These are phyloP conservation scores for Saccharomyces hybrid DNA, from an alignment of 1,139 yeast genomes.

Conservation along the genomic window DNA sequence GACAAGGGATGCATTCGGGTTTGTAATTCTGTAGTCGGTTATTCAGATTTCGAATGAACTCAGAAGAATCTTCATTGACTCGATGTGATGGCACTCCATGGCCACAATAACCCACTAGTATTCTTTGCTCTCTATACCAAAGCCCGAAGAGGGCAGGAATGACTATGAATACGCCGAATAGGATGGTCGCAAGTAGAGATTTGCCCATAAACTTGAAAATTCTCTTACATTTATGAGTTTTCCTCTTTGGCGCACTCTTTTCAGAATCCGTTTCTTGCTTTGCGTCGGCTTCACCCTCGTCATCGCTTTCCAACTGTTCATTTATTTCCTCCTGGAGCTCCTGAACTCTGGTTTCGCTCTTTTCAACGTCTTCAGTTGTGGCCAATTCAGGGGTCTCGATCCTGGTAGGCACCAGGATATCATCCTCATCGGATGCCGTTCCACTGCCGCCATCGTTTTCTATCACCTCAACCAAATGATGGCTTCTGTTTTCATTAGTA, in stretches of 20 bases:
- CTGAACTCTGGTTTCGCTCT: not conserved
- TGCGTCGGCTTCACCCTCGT: not conserved
- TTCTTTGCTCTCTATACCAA: slow-evolving; percentile 59
- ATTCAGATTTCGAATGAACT: slow-evolving; percentile 6
- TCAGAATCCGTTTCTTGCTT: not conserved
- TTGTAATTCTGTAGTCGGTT: slow-evolving; percentile 26
- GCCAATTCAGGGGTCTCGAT: slow-evolving; percentile 18
- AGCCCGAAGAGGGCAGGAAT: slow-evolving; percentile 34
- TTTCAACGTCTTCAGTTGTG: slow-evolving; percentile 12
- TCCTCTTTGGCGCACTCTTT: not conserved
- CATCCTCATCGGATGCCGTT: slow-evolving; percentile 6
- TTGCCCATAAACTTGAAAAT: slow-evolving; percentile 7
- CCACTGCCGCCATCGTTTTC: not conserved
- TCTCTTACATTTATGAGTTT: not conserved
- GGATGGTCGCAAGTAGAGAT: slow-evolving; percentile 10
- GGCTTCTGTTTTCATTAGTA: not conserved
- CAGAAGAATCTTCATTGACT: slow-evolving; percentile 6
- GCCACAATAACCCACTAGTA: slow-evolving; percentile 63
- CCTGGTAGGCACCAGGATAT: slow-evolving; percentile 2
- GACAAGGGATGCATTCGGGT: slow-evolving; percentile 73
- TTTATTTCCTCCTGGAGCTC: not conserved
- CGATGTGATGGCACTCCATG: slow-evolving; percentile 39
- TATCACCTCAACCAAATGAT: not conserved
- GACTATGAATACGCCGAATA: slow-evolving; percentile 15
- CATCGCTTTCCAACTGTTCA: not conserved